phyloP scores from a whole-genome alignment of 2,329 filamentous ascomycete species.

The Bipolaris victoriae region DNA sequence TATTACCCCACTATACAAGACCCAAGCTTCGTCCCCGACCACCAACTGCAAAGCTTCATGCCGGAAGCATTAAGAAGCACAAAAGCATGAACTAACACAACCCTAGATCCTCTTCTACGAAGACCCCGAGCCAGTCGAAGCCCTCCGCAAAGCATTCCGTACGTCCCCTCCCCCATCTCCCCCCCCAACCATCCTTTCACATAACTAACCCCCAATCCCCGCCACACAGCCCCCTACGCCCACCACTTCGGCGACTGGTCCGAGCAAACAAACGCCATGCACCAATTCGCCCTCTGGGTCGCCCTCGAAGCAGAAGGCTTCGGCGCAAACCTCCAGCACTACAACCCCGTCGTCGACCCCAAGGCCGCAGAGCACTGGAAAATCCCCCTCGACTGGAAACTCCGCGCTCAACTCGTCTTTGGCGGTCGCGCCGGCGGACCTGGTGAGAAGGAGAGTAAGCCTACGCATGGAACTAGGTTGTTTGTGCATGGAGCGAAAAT shows the following conservation, averaged over 20 bases:
- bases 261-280: slow-evolving; percentile 78
- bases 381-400: slow-evolving; percentile 73
- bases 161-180: not conserved
- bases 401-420: slow-evolving; percentile 86
- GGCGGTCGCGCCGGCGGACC: slow-evolving; percentile 64
- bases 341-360: slow-evolving; percentile 83
- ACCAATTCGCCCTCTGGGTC: slow-evolving; percentile 81
- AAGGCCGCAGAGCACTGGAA: slow-evolving; percentile 73
- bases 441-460: slow-evolving; percentile 68
- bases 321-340: slow-evolving; percentile 90
- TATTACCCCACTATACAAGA: not conserved
- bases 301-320: slow-evolving; percentile 83
- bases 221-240: slow-evolving; percentile 64
- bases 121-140: slow-evolving; percentile 71
- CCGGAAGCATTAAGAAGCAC: not conserved
- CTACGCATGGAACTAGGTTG: slow-evolving; percentile 67
- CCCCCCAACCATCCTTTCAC: too few relatives aligned
- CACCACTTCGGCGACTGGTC: slow-evolving; percentile 82
- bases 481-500: slow-evolving; percentile 49
- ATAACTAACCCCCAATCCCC: not conserved
- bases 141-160: slow-evolving; percentile 69
- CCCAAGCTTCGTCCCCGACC: not conserved
- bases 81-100: slow-evolving; percentile 12
- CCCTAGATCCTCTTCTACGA: slow-evolving; percentile 80
- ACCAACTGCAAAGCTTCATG: not conserved